Conservation (phyloP, 805 yeast species). For the Nakazawaea ambrosiae region DNA sequence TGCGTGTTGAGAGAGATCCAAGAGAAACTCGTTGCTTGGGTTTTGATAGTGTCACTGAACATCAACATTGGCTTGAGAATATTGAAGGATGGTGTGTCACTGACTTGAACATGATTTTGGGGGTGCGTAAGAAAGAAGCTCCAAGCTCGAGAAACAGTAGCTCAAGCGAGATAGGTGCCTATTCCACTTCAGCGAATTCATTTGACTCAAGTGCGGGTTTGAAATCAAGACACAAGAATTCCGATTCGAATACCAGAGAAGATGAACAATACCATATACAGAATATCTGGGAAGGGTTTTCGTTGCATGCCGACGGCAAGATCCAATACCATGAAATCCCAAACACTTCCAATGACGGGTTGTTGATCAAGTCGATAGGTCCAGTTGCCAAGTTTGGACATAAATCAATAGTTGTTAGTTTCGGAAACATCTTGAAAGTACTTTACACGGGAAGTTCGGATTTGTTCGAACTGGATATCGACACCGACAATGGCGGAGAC, state of each 20-base stretch:
- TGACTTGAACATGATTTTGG: slow-evolving; percentile 71
- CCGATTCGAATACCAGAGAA: not conserved
- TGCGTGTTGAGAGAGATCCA: slow-evolving; percentile 89
- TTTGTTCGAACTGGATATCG: slow-evolving; percentile 49
- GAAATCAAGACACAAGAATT: not conserved
- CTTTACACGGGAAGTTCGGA: slow-evolving; percentile 73
- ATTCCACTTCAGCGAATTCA: not conserved
- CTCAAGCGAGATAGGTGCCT: slow-evolving; percentile 17
- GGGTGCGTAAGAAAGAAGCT: slow-evolving; percentile 41
- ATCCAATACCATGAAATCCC: slow-evolving; percentile 56
- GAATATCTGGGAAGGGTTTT: slow-evolving; percentile 76
- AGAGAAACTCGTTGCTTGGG: slow-evolving; percentile 88
- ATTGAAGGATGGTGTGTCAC: slow-evolving; percentile 79
- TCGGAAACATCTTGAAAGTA: slow-evolving; percentile 68
- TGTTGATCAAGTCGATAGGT: slow-evolving; percentile 49
- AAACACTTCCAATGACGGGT: slow-evolving; percentile 32
- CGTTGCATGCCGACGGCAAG: slow-evolving; percentile 62
- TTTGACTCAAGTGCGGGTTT: not conserved
- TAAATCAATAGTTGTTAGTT: slow-evolving; percentile 67
- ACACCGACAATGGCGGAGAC: slow-evolving; percentile 27
- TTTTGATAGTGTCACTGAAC: slow-evolving; percentile 67
- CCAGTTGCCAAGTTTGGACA: slow-evolving; percentile 68
- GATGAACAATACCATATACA: slow-evolving; percentile 5
- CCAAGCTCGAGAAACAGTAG: not conserved
- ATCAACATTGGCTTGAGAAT: slow-evolving; percentile 55